Conservation (phyloP, 2,329 filamentous ascomycete species). For the Aureobasidium namibiae region DNA sequence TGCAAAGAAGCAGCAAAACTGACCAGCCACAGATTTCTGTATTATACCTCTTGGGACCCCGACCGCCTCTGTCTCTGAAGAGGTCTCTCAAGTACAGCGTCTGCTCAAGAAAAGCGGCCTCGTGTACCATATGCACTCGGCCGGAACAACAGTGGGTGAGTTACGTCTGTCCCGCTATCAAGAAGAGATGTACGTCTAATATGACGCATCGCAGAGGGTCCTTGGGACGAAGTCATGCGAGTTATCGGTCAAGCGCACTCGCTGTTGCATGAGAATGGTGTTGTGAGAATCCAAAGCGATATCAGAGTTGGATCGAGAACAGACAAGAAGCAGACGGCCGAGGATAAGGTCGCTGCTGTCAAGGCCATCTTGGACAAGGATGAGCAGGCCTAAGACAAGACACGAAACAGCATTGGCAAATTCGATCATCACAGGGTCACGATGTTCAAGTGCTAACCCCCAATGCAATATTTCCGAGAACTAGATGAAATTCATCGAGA, state of each 20-base stretch:
- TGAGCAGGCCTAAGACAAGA: constrained; percentile 8
- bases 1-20: no score
- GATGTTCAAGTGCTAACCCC: background rate
- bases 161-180: constrained; percentile 15
- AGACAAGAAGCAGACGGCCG: constrained; percentile 74
- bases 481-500: no score
- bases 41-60: constrained; percentile 66
- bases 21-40: constrained; percentile 60
- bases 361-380: constrained; percentile 41
- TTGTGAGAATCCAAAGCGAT: constrained; percentile 76
- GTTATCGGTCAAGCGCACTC: constrained; percentile 81
- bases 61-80: constrained; percentile 44
- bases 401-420: background rate
- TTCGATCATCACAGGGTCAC: background rate
- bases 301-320: constrained; percentile 79
- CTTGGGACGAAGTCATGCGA: constrained; percentile 80
- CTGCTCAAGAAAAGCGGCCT: constrained; percentile 74
- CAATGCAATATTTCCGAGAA: no score
- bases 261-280: constrained; percentile 67
- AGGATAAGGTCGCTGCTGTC: constrained; percentile 66
- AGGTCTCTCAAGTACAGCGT: constrained; percentile 82
- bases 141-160: constrained; percentile 84
- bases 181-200: background rate
- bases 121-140: constrained; percentile 83
- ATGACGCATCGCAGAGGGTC: constrained; percentile 57